Percentiles rank a stretch among this genome's conserved stretches.
These are phyloP conservation scores for Neltuma alba DNA, from an alignment of 306 rosid genomes.

Conservation along the genomic window DNA sequence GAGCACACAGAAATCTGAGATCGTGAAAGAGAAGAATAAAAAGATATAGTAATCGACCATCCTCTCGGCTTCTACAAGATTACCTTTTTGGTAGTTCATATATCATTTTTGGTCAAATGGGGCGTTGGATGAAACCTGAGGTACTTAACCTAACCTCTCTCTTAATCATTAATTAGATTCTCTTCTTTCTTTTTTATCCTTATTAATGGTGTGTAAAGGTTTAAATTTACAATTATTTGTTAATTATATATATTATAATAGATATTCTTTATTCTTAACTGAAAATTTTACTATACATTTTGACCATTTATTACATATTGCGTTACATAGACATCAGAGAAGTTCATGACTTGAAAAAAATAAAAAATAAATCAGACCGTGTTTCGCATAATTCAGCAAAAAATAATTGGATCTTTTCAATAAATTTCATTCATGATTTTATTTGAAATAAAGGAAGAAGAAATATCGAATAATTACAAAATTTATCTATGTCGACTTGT, in stretches of 20 bases:
- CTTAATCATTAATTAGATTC: not conserved
- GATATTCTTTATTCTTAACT: rapidly evolving
- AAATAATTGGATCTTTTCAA: not conserved
- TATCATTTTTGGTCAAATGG: slow-evolving; percentile 49
- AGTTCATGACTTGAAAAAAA: not conserved
- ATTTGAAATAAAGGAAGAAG: not conserved
- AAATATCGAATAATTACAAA: not conserved
- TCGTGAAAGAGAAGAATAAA: slow-evolving; percentile 5
- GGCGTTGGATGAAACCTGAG: slow-evolving; percentile 96
- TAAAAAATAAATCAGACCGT: not conserved
- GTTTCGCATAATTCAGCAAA: not conserved
- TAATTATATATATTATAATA: not conserved
- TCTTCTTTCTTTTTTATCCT: not conserved
- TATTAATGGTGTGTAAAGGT: not conserved
- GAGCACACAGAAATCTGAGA: slow-evolving; percentile 30
- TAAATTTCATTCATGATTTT: not conserved
- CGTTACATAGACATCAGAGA: not conserved
- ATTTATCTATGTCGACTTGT: not conserved
- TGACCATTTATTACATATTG: not conserved
- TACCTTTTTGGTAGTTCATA: not conserved
- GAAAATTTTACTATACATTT: too few relatives aligned
- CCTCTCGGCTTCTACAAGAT: not conserved
- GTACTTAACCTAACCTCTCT: slow-evolving; percentile 36
- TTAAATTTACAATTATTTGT: not conserved
- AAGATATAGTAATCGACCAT: not conserved